Evolutionary conservation across 2,329 filamentous ascomycete species (phyloP), one percentile per base, ranked within the genome.

Genomic region (Paraphoma chrysanthemicola): DNA sequence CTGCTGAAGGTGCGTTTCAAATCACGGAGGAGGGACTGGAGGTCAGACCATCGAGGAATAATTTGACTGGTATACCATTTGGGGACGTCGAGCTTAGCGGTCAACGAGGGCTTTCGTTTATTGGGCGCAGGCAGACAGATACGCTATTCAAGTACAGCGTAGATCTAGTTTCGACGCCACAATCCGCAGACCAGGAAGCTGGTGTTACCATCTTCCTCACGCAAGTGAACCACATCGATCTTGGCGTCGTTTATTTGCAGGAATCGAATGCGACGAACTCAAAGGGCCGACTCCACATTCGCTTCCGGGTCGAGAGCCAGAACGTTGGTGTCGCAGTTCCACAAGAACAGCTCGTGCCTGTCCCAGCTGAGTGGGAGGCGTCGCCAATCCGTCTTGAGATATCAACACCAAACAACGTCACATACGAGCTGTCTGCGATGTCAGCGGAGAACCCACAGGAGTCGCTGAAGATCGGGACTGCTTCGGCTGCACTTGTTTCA

Each of bases 171-270:
- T 66, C 63, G 14, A 54, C 66, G 0, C 79, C 83, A 0, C 64
- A 64, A 0, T 55, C 54, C 0, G 51, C 66, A 1, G 77, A 79
- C 0, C 77, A 83, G 50, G 84, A 86, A 62, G 81, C 83, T 1
- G 84, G 85, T 0, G 71, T 86, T 1, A 81, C 79, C 0, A 77
- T 79, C 0, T 86, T 86, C 62, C 70, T 86, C 23, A 85, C 82
- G 0, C 64, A 86, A 62, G 78, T 80, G 51, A 79, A 84, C 50
- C 82, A 86, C 48, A 71, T 84, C 11, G 80, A 85, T 43, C 70
- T 86, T 10, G 72, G 73, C 12, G 53, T 78, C 6, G 33, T 36
- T 3, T 36, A 70, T 71, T 28, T 49, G 36, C 4, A 16, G 48
- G 14, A 49, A 33, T 82, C 81, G 63, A 77, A 78, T 56, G 63